Conservation (phyloP, 1,139 yeast species). For the Blastobotrys serpentis region DNA sequence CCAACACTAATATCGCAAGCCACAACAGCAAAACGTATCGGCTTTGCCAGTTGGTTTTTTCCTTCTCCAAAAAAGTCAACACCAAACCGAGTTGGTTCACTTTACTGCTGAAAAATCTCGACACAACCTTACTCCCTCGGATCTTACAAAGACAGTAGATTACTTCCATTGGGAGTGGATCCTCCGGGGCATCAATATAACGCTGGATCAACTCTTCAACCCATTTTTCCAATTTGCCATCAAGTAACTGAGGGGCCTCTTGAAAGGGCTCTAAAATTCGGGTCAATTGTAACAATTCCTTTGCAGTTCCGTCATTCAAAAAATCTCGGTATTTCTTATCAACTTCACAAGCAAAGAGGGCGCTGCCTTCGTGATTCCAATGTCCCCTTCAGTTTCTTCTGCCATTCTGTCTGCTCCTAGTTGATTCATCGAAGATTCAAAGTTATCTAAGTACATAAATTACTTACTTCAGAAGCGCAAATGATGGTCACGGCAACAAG, state of each 20-base stretch:
- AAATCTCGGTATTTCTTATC: slow-evolving; percentile 13
- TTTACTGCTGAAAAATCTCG: slow-evolving; percentile 60
- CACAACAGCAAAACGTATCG: slow-evolving; percentile 64
- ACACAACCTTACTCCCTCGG: slow-evolving; percentile 60
- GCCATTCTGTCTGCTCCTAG: background rate
- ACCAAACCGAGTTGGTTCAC: slow-evolving; percentile 46
- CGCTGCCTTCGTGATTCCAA: slow-evolving; percentile 26
- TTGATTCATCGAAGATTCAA: too few relatives aligned
- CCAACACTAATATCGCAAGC: slow-evolving; percentile 65
- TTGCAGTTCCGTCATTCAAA: slow-evolving; percentile 6
- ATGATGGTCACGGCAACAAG: too few relatives aligned
- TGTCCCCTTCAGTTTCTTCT: slow-evolving; percentile 22
- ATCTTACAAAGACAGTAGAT: slow-evolving; percentile 64
- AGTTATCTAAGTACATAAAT: too few relatives aligned
- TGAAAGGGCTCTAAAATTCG: slow-evolving; percentile 35
- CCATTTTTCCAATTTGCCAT: slow-evolving; percentile 30
- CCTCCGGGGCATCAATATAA: slow-evolving; percentile 16
- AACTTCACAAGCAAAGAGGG: slow-evolving; percentile 24
- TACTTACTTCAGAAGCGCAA: too few relatives aligned
- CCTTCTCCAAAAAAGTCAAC: slow-evolving; percentile 11
- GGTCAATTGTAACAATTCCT: slow-evolving; percentile 13
- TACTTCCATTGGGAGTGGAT: slow-evolving; percentile 25
- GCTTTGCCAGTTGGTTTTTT: slow-evolving; percentile 50
- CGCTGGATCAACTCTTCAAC: slow-evolving; percentile 24
- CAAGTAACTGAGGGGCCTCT: slow-evolving; percentile 40